Base-by-base conservation (phyloP, 306 rosid genomes). In the Senna siamea region DNA sequence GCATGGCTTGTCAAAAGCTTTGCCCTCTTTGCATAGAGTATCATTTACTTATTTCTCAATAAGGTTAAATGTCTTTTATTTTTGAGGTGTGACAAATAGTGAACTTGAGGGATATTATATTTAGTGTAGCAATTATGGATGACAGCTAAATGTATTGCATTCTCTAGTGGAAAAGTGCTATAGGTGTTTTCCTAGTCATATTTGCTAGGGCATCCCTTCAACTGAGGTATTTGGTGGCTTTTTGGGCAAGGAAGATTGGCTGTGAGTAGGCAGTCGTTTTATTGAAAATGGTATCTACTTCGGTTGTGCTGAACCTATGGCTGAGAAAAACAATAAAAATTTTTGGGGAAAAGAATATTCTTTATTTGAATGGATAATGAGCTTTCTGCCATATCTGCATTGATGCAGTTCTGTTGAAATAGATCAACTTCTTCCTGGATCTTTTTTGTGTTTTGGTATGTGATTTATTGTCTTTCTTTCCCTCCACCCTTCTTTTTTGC, bases 351-450 rank as follows among this genome's bases (percentile, higher is more conserved):
- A 69, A 40, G 48, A 26, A 34, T 34, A 64, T 72, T 23, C 9
- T 69, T 75, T 37, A 53, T 69, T 13, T 34, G 22, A 46, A 75
- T 54, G 37, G 69, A 69, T 22, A 34, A 54, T 43, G 41, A 53
- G 20, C 46, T 53, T 34, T 69, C 26, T 64, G 53, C 44, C 9
- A 20, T 19, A 66, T 50, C n/a, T 41, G 54, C 41, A 18, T 7
- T 7, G 34, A 58, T 57, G 64, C 50, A 22, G 64, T 51, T 43
- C 66, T 9, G 47, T 41, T 60, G 69, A 43, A 64, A 75, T 69
- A 54, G n/a, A 1, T 7, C 15, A 15, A 17, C 35, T 14, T 75
- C 10, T 79, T 38, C 30, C 28, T 69, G 76, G 18, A 80, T 54
- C 37, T 9, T 69, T 57, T 9, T 75, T 54, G 53, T 48, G 10